These are phyloP conservation scores for Mycena galericulata DNA, from an alignment of 768 basidiomycete genomes.

Conservation along the genomic window DNA sequence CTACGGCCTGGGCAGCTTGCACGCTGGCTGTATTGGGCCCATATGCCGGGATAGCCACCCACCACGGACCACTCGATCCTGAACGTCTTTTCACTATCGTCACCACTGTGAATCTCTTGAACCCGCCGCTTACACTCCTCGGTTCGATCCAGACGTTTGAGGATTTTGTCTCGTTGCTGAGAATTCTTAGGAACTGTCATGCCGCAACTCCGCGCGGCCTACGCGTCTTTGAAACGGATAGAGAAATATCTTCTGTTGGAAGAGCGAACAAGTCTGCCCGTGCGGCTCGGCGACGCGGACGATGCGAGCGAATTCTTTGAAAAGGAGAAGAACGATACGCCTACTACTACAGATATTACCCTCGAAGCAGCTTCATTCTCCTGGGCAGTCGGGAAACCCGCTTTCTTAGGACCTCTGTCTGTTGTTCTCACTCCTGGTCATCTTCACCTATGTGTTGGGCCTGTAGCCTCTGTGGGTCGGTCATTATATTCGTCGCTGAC, in stretches of 20 bases:
- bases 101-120: slow-evolving; percentile 8
- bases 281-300: background rate
- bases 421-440: background rate
- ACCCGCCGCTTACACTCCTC: slow-evolving; percentile 2
- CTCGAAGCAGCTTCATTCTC: slow-evolving; percentile 17
- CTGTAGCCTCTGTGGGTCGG: slow-evolving; percentile 18
- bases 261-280: background rate
- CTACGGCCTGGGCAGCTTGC: slow-evolving; percentile 10
- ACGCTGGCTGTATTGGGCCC: slow-evolving; percentile 26
- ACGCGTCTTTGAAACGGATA: slow-evolving; percentile 11
- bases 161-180: background rate
- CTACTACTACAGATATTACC: background rate
- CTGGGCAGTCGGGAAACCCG: slow-evolving; percentile 17
- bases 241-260: slow-evolving; percentile 17
- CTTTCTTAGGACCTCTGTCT: slow-evolving; percentile 17
- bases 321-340: background rate
- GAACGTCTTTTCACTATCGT: slow-evolving; percentile 23
- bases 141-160: background rate
- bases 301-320: background rate
- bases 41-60: slow-evolving; percentile 19
- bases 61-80: slow-evolving; percentile 10
- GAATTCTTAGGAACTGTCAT: background rate
- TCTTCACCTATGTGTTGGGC: slow-evolving; percentile 10
- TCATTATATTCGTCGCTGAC: background rate
- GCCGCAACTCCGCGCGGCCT: slow-evolving; percentile 16